These are phyloP conservation scores for Sarocladium brachiariae DNA, from an alignment of 2,329 filamentous ascomycete genomes.

Conservation along the genomic window DNA sequence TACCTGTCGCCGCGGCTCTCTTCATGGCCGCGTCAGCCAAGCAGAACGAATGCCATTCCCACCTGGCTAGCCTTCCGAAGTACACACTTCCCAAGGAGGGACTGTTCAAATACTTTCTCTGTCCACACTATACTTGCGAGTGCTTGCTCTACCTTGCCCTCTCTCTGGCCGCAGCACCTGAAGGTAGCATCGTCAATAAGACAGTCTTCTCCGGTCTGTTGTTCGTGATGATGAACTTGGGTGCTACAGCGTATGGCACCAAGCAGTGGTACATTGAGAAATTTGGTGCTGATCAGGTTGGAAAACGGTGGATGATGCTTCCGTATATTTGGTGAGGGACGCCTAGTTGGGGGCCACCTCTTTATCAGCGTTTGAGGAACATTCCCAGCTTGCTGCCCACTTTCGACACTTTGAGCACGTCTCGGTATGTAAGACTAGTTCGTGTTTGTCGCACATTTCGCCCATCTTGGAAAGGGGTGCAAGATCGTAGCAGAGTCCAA, in stretches of 20 bases:
- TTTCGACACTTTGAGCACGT: constrained; percentile 77
- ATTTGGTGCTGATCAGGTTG: constrained; percentile 62
- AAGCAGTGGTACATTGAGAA: constrained; percentile 71
- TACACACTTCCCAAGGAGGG: constrained; percentile 75
- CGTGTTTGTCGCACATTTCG: constrained; percentile 52
- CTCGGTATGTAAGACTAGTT: constrained; percentile 73
- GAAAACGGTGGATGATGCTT: constrained; percentile 67
- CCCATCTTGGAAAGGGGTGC: constrained; percentile 40
- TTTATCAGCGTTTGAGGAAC: constrained; percentile 18
- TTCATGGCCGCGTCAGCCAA: constrained; percentile 64
- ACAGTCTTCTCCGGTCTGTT: constrained; percentile 63
- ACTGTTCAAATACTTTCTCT: constrained; percentile 66
- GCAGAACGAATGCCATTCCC: constrained; percentile 67
- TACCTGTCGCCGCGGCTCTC: constrained; percentile 44
- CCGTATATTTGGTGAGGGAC: constrained; percentile 49
- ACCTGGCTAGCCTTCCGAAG: constrained; percentile 66
- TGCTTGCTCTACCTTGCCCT: constrained; percentile 78
- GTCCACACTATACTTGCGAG: constrained; percentile 89
- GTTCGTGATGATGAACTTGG: constrained; percentile 75
- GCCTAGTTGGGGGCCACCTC: not conserved
- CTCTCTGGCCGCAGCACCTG: constrained; percentile 65
- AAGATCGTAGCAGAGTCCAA: constrained; percentile 58
- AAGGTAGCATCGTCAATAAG: constrained; percentile 58
- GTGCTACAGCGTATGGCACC: constrained; percentile 71
- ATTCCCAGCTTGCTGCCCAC: constrained; percentile 60